Percentiles rank a stretch among this genome's conserved stretches.
These are phyloP conservation scores for Coemansia guatemalensis DNA, from an alignment of 192 early-diverging fungal species.

Conservation along the genomic window DNA sequence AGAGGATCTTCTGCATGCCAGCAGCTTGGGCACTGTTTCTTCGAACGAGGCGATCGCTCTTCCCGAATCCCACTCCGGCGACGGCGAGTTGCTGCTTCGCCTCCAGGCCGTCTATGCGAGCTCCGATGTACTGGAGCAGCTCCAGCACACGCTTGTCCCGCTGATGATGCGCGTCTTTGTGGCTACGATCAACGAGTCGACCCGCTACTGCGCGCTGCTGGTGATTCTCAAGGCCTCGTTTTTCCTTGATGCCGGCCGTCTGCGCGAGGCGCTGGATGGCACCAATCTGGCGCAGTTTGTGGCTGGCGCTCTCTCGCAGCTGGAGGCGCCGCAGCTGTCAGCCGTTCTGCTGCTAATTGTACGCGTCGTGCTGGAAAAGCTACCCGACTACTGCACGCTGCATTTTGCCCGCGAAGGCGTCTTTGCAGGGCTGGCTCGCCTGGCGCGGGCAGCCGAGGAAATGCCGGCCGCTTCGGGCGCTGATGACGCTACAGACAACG, in stretches of 20 bases:
- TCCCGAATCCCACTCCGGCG: neutral
- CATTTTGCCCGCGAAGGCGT: slow-evolving; percentile 80
- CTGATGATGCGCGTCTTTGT: slow-evolving; percentile 70
- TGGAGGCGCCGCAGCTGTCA: slow-evolving; percentile 21
- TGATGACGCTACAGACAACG: neutral
- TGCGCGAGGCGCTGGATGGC: slow-evolving; percentile 53
- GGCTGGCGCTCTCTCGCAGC: slow-evolving; percentile 16
- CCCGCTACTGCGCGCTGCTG: slow-evolving; percentile 67
- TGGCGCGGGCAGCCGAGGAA: slow-evolving; percentile 18
- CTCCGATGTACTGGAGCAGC: slow-evolving; percentile 16
- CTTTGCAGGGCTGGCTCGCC: slow-evolving; percentile 57
- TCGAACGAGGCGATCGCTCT: neutral
- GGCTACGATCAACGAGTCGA: slow-evolving; percentile 61
- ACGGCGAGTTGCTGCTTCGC: neutral
- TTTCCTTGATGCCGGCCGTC: slow-evolving; percentile 44
- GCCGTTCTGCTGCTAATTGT: slow-evolving; percentile 48
- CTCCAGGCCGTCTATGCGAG: slow-evolving; percentile 10
- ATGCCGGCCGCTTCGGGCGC: neutral
- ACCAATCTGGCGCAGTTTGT: slow-evolving; percentile 22
- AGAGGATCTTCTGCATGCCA: slow-evolving; percentile 6
- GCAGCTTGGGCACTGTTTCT: neutral
- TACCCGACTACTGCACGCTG: slow-evolving; percentile 57
- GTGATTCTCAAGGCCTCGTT: slow-evolving; percentile 59
- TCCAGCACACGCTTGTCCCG: slow-evolving; percentile 59
- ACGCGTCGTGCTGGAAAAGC: slow-evolving; percentile 61